A percentile compares a stretch with the other conserved stretches of the same genome.
phyloP scores from a whole-genome alignment of 2,329 filamentous ascomycete species.

The Colletotrichum sp. region DNA sequence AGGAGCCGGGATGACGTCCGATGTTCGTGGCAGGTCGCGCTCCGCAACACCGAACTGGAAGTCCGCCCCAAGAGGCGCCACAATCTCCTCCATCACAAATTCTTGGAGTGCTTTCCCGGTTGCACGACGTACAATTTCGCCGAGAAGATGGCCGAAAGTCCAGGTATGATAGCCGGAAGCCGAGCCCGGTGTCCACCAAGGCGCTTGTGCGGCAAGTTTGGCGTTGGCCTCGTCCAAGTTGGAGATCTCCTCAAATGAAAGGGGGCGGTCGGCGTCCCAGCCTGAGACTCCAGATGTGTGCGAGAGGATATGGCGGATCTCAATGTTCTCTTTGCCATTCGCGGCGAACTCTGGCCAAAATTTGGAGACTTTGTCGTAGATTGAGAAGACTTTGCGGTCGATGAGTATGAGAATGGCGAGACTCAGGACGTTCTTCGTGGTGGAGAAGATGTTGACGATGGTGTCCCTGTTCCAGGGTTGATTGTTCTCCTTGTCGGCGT shows the following conservation, averaged over 20 bases:
- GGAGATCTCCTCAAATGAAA: constrained; percentile 37
- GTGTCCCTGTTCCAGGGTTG: constrained; percentile 43
- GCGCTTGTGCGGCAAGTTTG: constrained; percentile 42
- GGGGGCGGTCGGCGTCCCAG: constrained; percentile 30
- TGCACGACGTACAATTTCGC: constrained; percentile 44
- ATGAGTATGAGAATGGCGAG: constrained; percentile 42
- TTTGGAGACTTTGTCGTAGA: constrained; percentile 39
- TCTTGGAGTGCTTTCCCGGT: constrained; percentile 44
- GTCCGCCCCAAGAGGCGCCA: constrained; percentile 46
- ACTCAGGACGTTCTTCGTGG: constrained; percentile 40
- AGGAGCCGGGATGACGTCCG: constrained; percentile 36
- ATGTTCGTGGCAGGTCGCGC: constrained; percentile 39
- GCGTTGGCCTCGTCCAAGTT: constrained; percentile 33
- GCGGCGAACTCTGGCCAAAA: constrained; percentile 52
- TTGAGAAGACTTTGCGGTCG: constrained; percentile 40
- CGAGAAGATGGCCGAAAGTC: constrained; percentile 45
- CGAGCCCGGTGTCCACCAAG: constrained; percentile 49
- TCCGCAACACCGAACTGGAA: constrained; percentile 49
- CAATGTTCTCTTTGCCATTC: constrained; percentile 43
- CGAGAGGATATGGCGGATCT: constrained; percentile 43
- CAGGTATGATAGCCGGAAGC: constrained; percentile 45
- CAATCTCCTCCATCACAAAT: constrained; percentile 42
- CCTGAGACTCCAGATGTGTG: constrained; percentile 43
- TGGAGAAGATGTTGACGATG: constrained; percentile 43
- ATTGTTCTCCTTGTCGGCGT: constrained; percentile 31